Evolutionary conservation across 2,329 filamentous ascomycete genomes (phyloP), one percentile per base, ranked within the genome.

Genomic region (Periconia sp.): DNA sequence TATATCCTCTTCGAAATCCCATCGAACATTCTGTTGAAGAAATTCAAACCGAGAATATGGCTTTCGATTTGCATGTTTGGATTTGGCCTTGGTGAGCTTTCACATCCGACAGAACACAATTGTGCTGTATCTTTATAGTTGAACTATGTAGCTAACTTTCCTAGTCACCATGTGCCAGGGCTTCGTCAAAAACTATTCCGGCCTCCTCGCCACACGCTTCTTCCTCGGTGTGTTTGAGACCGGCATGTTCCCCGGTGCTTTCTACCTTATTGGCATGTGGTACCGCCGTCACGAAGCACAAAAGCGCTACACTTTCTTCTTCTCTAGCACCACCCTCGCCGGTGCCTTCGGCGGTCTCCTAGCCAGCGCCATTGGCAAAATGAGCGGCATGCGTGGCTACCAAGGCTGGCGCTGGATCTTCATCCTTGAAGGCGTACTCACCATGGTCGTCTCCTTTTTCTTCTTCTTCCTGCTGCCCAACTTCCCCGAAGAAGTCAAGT

Each of bases 281-380:
- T 99, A 97, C 60, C 85, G 86, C 46, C 84, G 92, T 46, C 78
- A 78, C 31, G 94, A 97, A 72, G 90, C 92, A 2, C 92, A 97
- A 71, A 89, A 90, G 61, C 85, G 94, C 21, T 96, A 92, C 73
- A 88, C 86, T 12, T 92, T 97, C 76, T 97, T 97, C 78, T 97
- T 97, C 77, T 85, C 82, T 61, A 89, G 81, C 19, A 92, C 88
- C 1, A 88, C 86, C 0, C 75, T 92, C 3, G 88, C 88, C 1
- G 88, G 88, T 22, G 88, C 90, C 0, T 96, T 96, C 59, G 91
- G 89, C 30, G 91, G 91, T 2, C 79, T 96, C 1, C 78, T 96
- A 4, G 92, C 92, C 1, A 86, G 84, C 1, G 92, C 86, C 0
- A 95, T 96, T 50, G 89, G 89, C n/a, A 89, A 94, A 61, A 92